Conservation (phyloP, 2,329 filamentous ascomycete species). For the Bipolaris sorokiniana region DNA sequence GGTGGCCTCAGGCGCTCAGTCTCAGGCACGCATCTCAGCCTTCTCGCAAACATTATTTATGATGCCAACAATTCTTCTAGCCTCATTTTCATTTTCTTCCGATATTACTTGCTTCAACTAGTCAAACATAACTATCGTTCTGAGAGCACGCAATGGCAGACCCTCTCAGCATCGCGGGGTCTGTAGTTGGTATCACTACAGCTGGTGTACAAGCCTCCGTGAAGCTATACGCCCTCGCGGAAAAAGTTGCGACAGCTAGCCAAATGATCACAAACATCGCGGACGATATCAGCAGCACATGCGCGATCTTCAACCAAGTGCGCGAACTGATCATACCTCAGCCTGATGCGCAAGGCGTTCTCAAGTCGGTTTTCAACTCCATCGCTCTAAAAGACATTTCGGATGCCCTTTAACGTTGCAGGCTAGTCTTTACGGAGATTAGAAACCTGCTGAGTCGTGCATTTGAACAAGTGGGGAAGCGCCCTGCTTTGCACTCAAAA, state of each 20-base stretch:
- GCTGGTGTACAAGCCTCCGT: constrained; percentile 11
- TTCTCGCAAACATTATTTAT: neutral
- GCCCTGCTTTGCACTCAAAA: neutral
- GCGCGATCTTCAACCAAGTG: constrained; percentile 14
- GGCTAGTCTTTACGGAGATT: neutral
- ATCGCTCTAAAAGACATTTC: neutral
- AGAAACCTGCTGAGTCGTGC: neutral
- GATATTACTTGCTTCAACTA: neutral
- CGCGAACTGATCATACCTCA: constrained; percentile 11
- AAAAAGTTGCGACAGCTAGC: constrained; percentile 8
- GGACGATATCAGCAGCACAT: constrained; percentile 19
- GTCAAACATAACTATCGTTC: neutral
- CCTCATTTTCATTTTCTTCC: neutral
- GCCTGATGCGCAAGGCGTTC: constrained; percentile 2
- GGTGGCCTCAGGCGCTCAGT: neutral
- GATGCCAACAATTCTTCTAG: neutral
- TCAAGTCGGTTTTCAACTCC: constrained; percentile 10
- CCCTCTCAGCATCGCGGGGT: constrained; percentile 15
- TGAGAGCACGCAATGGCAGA: constrained; percentile 17
- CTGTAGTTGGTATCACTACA: constrained; percentile 13
- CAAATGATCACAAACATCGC: constrained; percentile 11
- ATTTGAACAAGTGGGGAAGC: neutral
- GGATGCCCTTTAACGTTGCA: neutral
- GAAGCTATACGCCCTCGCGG: constrained; percentile 14
- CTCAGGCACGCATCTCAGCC: neutral